phyloP scores from a whole-genome alignment of 2,329 filamentous ascomycete species.

The Aspergillus awamori region DNA sequence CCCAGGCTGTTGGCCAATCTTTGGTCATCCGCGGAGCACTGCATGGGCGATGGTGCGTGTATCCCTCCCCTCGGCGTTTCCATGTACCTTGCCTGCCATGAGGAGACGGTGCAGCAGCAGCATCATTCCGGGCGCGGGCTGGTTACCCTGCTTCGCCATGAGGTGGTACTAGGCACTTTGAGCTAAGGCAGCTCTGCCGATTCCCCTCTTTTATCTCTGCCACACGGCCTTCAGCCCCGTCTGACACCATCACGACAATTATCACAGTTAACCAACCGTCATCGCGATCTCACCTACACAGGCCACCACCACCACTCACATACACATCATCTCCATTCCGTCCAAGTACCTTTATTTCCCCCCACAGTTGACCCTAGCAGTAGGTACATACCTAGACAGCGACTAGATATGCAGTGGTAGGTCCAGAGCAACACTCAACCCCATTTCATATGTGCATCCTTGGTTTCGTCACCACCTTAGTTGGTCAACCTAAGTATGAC shows the following conservation, averaged over 20 bases:
- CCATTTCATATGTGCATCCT: too few species aligned
- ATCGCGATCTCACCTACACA: neutral
- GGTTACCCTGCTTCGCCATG: neutral
- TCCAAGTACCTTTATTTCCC: neutral
- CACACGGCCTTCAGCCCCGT: neutral
- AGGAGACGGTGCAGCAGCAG: neutral
- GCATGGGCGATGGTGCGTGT: neutral
- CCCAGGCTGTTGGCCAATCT: neutral
- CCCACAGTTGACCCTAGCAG: neutral
- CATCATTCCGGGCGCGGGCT: too few species aligned
- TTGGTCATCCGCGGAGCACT: neutral
- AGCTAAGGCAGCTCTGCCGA: neutral
- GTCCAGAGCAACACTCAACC: too few species aligned
- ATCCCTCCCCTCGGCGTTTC: neutral
- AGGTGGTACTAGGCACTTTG: neutral
- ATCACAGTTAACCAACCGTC: neutral
- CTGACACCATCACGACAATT: neutral
- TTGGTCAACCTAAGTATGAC: too few species aligned
- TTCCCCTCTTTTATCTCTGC: neutral
- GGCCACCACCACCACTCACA: neutral
- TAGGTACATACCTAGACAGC: neutral
- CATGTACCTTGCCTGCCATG: neutral
- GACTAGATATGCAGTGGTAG: neutral
- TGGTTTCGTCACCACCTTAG: too few species aligned
- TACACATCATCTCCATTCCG: too few species aligned